Conservation (phyloP, 306 rosid genomes). For the Pyrus betulifolia region DNA sequence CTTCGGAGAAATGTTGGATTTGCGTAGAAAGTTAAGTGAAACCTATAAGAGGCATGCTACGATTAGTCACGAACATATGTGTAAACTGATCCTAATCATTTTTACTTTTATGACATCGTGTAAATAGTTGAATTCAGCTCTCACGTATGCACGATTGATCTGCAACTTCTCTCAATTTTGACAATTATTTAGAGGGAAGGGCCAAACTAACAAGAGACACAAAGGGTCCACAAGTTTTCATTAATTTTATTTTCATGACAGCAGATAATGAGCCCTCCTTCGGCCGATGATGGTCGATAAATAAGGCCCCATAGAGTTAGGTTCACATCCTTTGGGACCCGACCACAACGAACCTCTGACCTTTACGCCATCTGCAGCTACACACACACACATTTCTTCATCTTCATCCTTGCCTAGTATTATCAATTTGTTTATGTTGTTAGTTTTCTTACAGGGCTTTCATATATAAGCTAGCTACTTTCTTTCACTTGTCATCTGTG, state of each 20-base stretch:
- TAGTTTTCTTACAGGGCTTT: neutral
- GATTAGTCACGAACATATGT: neutral
- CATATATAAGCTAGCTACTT: neutral
- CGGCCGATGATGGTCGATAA: constrained; percentile 11
- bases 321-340: constrained; percentile 5
- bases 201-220: neutral
- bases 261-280: neutral
- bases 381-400: neutral
- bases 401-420: neutral
- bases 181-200: neutral
- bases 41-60: neutral
- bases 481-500: neutral
- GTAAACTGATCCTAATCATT: too few species aligned
- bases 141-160: too few species aligned
- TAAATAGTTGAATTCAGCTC: too few species aligned
- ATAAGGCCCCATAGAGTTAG: neutral
- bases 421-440: neutral
- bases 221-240: constrained; percentile 16
- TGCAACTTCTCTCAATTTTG: too few species aligned
- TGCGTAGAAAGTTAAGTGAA: neutral
- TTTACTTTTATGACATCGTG: too few species aligned
- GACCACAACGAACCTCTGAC: constrained; percentile 22
- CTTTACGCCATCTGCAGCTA: constrained; percentile 5
- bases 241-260: neutral
- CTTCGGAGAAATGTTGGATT: neutral